Evolutionary conservation across 2,329 filamentous ascomycete genomes (phyloP).

Genomic region (Pezicula radicicola): DNA sequence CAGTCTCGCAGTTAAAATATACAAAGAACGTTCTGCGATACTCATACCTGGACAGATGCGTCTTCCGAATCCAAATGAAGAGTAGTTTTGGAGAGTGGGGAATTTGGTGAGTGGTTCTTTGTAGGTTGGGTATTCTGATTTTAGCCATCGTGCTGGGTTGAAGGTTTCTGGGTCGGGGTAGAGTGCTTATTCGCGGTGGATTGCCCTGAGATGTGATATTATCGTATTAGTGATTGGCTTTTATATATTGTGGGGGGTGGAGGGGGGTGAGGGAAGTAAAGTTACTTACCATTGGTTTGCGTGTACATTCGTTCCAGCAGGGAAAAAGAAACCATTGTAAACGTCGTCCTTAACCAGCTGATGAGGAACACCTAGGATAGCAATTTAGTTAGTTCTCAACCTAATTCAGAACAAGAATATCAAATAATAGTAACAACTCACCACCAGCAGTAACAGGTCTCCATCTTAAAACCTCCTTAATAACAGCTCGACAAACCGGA

Average conservation of each 20-base stretch:
- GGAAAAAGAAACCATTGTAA: constrained; percentile 35
- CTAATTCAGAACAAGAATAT: neutral
- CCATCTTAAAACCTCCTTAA: constrained; percentile 45
- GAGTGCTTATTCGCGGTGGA: constrained; percentile 27
- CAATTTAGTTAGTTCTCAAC: neutral
- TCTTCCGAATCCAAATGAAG: constrained; percentile 49
- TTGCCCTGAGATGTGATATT: constrained; percentile 6
- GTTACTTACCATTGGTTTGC: constrained; percentile 29
- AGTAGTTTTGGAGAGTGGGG: constrained; percentile 56
- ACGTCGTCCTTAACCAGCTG: constrained; percentile 48
- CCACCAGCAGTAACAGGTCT: constrained; percentile 43
- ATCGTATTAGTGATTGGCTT: no score
- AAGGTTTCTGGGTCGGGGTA: constrained; percentile 41
- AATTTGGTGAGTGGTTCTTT: constrained; percentile 46
- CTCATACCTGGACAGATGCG: constrained; percentile 47
- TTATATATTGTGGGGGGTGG: no score
- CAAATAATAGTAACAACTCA: constrained; percentile 25
- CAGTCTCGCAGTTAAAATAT: constrained; percentile 13
- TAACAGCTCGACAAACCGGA: constrained; percentile 39
- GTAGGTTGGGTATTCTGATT: constrained; percentile 29
- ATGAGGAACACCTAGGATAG: constrained; percentile 39
- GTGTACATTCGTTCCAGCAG: constrained; percentile 35
- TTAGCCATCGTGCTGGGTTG: constrained; percentile 40
- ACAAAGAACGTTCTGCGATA: constrained; percentile 37
- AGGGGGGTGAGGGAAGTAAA: no score